Evolutionary conservation across 129 eudicot species (phyloP).

Genomic region (Centrapalus pauciflorus): DNA sequence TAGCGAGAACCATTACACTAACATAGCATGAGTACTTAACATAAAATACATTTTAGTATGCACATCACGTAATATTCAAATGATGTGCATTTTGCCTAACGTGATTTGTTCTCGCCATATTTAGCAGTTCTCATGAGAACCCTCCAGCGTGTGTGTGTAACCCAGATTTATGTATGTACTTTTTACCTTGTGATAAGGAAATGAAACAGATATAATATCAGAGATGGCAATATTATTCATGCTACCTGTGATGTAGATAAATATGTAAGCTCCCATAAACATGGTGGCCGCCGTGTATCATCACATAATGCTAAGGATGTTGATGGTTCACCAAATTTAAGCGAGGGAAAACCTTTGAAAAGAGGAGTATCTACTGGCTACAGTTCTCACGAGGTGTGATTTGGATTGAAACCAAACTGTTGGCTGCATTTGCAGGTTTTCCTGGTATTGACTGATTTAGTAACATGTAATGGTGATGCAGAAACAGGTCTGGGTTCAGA

Average conservation of each 20-base stretch:
- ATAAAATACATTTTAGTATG: too few species aligned
- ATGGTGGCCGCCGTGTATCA: constrained; percentile 76
- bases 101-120: too few species aligned
- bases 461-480: constrained; percentile 29
- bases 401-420: not conserved
- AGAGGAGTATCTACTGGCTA: constrained; percentile 60
- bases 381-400: constrained; percentile 70
- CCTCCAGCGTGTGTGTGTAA: too few species aligned
- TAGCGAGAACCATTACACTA: too few species aligned
- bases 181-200: not conserved
- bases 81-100: too few species aligned
- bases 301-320: constrained; percentile 45
- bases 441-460: not conserved
- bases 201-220: not conserved
- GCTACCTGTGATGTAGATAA: constrained; percentile 4
- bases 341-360: constrained; percentile 59
- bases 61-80: too few species aligned
- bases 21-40: too few species aligned
- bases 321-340: constrained; percentile 44
- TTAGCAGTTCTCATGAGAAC: too few species aligned
- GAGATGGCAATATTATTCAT: not conserved
- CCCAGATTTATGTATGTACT: not conserved
- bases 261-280: constrained; percentile 57
- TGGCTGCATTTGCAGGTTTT: constrained; percentile 5
- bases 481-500: constrained; percentile 99